phyloP scores from a whole-genome alignment of 2,329 filamentous ascomycete species.

The Davidsoniella eucalypti region DNA sequence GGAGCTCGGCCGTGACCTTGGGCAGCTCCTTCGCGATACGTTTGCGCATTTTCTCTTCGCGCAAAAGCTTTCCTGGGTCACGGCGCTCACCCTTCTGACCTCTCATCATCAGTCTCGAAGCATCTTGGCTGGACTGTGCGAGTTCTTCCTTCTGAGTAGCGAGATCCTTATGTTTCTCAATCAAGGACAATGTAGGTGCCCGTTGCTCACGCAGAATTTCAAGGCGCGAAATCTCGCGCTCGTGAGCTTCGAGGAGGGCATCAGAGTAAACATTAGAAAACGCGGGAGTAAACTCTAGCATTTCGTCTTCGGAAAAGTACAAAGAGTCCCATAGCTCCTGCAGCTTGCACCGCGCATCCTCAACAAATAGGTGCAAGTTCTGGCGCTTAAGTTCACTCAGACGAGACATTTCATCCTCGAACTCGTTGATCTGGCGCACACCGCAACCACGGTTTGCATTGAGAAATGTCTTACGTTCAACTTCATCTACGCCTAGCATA shows the following conservation, averaged over 20 bases:
- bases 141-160: slow-evolving; percentile 78
- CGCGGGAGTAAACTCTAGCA: slow-evolving; percentile 93
- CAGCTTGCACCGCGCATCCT: slow-evolving; percentile 77
- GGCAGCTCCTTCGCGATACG: slow-evolving; percentile 90
- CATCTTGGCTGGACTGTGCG: slow-evolving; percentile 81
- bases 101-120: slow-evolving; percentile 78
- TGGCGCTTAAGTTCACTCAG: slow-evolving; percentile 88
- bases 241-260: slow-evolving; percentile 83
- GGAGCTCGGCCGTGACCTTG: slow-evolving; percentile 73
- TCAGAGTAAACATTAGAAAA: slow-evolving; percentile 97
- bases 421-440: slow-evolving; percentile 84
- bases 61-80: slow-evolving; percentile 80
- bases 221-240: slow-evolving; percentile 71
- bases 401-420: slow-evolving; percentile 73
- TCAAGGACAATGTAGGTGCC: slow-evolving; percentile 61
- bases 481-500: slow-evolving; percentile 66
- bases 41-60: slow-evolving; percentile 98
- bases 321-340: slow-evolving; percentile 91
- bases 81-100: slow-evolving; percentile 87
- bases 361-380: slow-evolving; percentile 89
- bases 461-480: slow-evolving; percentile 71
- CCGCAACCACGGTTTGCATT: slow-evolving; percentile 81
- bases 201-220: slow-evolving; percentile 76
- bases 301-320: slow-evolving; percentile 94
- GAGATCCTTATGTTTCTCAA: slow-evolving; percentile 70